Base-by-base conservation (phyloP, 1,284 basidiomycete species). In the Trichosporon ovoides region DNA sequence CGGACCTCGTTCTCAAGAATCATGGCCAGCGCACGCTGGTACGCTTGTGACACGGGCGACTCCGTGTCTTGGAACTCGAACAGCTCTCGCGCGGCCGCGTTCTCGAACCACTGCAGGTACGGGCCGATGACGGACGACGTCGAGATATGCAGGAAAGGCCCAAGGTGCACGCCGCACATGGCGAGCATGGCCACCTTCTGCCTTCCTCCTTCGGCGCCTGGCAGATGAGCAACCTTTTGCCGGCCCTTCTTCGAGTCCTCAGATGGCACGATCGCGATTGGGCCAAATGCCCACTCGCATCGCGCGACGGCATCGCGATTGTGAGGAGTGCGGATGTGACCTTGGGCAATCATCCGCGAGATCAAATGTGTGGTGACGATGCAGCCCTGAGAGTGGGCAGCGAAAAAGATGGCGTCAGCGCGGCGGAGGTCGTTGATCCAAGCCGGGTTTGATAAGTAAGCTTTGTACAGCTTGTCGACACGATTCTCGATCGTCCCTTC, bases 31-130 rank as follows among this genome's bases (percentile, higher is more conserved):
- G 90, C 86, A 28, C 81, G 82, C 14, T 87, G 84, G 74, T 96
- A 96, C 43, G 83, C 83, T 72, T 84, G 38, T 52, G 69, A 72
- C 20, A 75, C 72, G 12, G 67, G 67, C 16, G 68, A 75, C 18
- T 65, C 56, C 7, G 67, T 65, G 56, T 80, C 88, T 82, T 98
- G 94, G 73, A 96, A 98, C 67, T 97, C 93, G 71, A 98, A 98
- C 14, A 98, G 79, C 75, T 98, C 95, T 55, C 87, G 70, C 6
- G 75, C 74, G 0, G 74, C 92, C 0, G 86, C 84, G 37, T 87
- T 88, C 78, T 98, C 95, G 64, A 98, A 91, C 76, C 95, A 97
- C 84, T 92, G 72, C 58, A 96, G 82, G 77, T 95, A 96, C 3
- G 91, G 91, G 69, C 88, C 86, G 10, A 93, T 75, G 19, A 94